A percentile compares a stretch with the other conserved stretches of the same genome.
Evolutionary conservation across 768 basidiomycete genomes (phyloP).

Genomic region (Chiua virens): DNA sequence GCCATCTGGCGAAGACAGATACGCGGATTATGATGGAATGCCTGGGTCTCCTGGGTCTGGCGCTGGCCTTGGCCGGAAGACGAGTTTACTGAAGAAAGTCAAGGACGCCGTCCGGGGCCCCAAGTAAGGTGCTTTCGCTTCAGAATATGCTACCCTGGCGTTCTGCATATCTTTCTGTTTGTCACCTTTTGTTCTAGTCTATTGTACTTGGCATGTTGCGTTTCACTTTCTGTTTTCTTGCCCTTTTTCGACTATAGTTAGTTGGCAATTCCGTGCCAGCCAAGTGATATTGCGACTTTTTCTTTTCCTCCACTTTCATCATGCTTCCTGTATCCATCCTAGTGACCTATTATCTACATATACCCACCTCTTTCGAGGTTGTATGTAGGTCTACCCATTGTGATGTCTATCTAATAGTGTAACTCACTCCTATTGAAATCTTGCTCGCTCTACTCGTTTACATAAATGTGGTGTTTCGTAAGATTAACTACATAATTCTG

Average conservation of each 20-base stretch:
- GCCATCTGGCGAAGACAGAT: conserved; percentile 29
- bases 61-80: conserved; percentile 61
- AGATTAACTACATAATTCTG: conserved; percentile 25
- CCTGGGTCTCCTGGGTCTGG: conserved; percentile 38
- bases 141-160: conserved; percentile 8
- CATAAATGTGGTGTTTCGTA: too few species aligned
- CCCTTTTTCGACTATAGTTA: not conserved
- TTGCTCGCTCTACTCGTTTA: not conserved
- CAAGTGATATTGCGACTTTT: conserved; percentile 3
- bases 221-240: conserved; percentile 1
- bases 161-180: conserved; percentile 6
- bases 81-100: conserved; percentile 79
- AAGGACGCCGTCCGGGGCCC: conserved; percentile 67
- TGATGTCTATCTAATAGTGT: conserved; percentile 33
- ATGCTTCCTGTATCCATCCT: conserved; percentile 34
- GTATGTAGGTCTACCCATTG: conserved; percentile 34
- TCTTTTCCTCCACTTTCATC: not conserved
- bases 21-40: conserved; percentile 53
- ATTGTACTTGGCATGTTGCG: conserved; percentile 1
- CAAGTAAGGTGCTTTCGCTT: conserved; percentile 28
- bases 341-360: conserved; percentile 33
- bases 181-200: conserved; percentile 3
- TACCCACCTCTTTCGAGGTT: conserved; percentile 30
- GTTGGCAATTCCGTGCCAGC: conserved; percentile 3
- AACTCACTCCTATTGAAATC: conserved; percentile 19